phyloP scores from a whole-genome alignment of 1,284 basidiomycete species.

The Sporisorium graminicola region DNA sequence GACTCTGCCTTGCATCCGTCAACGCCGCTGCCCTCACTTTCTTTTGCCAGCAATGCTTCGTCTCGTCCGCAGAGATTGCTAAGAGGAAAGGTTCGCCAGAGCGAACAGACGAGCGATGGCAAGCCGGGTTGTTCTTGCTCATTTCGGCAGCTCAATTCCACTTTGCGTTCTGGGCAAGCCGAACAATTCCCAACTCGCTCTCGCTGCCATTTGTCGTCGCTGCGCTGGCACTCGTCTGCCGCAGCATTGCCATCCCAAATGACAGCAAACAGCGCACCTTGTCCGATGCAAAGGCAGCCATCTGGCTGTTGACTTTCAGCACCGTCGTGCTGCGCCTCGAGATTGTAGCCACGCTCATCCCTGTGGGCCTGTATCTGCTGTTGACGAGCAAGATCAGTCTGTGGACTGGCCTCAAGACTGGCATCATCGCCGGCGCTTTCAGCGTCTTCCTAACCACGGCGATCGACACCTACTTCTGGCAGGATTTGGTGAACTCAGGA shows the following conservation, averaged over 20 bases:
- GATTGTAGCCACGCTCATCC: slow-evolving; percentile 72
- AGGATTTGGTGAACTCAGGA: slow-evolving; percentile 37
- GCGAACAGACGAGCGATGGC: not conserved
- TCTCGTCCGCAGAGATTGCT: not conserved
- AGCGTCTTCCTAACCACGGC: slow-evolving; percentile 64
- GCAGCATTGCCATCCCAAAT: slow-evolving; percentile 39
- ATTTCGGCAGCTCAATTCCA: slow-evolving; percentile 88
- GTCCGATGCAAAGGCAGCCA: slow-evolving; percentile 46
- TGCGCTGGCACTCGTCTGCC: slow-evolving; percentile 75
- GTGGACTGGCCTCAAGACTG: slow-evolving; percentile 22
- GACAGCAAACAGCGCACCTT: slow-evolving; percentile 13
- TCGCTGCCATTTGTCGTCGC: slow-evolving; percentile 82
- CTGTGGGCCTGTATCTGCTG: slow-evolving; percentile 51
- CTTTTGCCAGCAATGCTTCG: slow-evolving; percentile 76
- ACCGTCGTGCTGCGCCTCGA: slow-evolving; percentile 86
- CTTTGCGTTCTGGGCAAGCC: slow-evolving; percentile 88
- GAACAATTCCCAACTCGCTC: slow-evolving; percentile 94
- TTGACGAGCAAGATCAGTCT: slow-evolving; percentile 23
- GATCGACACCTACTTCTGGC: slow-evolving; percentile 91
- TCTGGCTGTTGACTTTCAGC: slow-evolving; percentile 76
- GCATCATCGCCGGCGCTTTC: slow-evolving; percentile 15
- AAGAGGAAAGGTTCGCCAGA: not conserved
- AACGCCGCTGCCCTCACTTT: slow-evolving; percentile 79
- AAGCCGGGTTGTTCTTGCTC: slow-evolving; percentile 71
- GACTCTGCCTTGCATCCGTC: slow-evolving; percentile 79